Percentiles rank a stretch among this genome's conserved stretches.
phyloP scores from a whole-genome alignment of 2,329 filamentous ascomycete species.

The Epichloe scottii region DNA sequence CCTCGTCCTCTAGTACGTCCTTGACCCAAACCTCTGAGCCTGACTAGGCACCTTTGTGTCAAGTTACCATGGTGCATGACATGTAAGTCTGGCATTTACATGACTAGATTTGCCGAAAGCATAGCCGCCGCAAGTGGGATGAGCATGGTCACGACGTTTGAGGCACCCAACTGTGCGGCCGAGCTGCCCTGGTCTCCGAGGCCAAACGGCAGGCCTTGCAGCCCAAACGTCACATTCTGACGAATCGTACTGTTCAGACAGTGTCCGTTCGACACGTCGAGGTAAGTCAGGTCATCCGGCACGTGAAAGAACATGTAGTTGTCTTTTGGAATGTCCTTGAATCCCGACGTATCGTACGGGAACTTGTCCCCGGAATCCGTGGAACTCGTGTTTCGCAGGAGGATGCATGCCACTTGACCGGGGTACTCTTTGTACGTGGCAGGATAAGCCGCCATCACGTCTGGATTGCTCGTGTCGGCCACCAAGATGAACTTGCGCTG shows the following conservation, averaged over 20 bases:
- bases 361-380: constrained; percentile 57
- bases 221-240: constrained; percentile 61
- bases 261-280: constrained; percentile 56
- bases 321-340: constrained; percentile 51
- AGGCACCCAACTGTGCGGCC: constrained; percentile 13
- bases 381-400: constrained; percentile 59
- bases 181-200: constrained; percentile 22
- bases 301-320: constrained; percentile 72
- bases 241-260: constrained; percentile 52
- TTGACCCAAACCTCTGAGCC: too few species aligned
- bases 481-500: constrained; percentile 63
- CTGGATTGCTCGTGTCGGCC: constrained; percentile 64
- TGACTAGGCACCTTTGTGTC: not conserved
- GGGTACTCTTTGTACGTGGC: constrained; percentile 53
- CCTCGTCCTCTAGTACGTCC: too few species aligned
- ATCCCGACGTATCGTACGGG: constrained; percentile 63
- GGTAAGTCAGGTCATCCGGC: constrained; percentile 51
- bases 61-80: not conserved
- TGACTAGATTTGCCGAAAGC: constrained; percentile 10
- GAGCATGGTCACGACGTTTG: constrained; percentile 10
- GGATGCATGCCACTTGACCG: constrained; percentile 63
- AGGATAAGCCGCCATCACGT: constrained; percentile 57
- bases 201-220: constrained; percentile 45
- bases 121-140: constrained; percentile 11
- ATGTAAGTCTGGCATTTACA: not conserved